A percentile compares a stretch with the other conserved stretches of the same genome.
These are phyloP conservation scores for Cercospora berteroae DNA, from an alignment of 2,329 filamentous ascomycete species.

Conservation along the genomic window DNA sequence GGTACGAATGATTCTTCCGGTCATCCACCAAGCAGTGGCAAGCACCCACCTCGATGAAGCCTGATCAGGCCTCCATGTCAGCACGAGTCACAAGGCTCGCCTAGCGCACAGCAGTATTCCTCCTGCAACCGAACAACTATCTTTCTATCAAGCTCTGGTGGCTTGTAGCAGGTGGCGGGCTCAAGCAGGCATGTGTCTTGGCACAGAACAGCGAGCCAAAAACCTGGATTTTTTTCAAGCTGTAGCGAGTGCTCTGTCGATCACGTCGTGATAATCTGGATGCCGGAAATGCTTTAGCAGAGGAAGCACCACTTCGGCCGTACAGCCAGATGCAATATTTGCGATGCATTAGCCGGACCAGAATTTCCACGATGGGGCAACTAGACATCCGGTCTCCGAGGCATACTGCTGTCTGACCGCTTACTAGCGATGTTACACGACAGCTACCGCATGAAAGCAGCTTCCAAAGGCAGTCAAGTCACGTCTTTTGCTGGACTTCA, in stretches of 20 bases:
- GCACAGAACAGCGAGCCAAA: background rate
- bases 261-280: background rate
- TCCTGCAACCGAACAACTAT: background rate
- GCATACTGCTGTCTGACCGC: background rate
- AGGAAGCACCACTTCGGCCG: background rate
- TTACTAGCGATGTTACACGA: background rate
- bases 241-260: background rate
- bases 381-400: background rate
- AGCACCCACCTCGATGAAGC: background rate
- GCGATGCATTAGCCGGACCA: background rate
- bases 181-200: background rate
- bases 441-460: background rate
- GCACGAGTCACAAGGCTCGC: background rate
- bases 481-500: background rate
- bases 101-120: background rate
- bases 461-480: background rate
- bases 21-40: no score
- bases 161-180: background rate
- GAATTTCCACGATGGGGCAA: background rate
- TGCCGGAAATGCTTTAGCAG: background rate
- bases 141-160: background rate
- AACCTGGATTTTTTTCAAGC: background rate
- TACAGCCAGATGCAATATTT: background rate
- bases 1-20: background rate
- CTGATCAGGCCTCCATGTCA: background rate